Evolutionary conservation across 129 eudicot species (phyloP).

Genomic region (Artemisia argyi): DNA sequence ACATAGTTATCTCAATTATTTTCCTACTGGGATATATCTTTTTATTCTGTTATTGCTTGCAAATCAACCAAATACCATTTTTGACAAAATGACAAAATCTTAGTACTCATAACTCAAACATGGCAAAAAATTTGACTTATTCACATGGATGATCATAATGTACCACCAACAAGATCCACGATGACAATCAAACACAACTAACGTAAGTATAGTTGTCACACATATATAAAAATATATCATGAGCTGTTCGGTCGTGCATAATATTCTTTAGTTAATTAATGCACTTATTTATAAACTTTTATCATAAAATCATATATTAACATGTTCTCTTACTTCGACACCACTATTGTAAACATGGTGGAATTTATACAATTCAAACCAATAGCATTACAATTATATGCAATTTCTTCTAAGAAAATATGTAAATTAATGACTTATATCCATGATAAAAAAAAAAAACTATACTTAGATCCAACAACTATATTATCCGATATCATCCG

Average conservation of each 20-base stretch:
- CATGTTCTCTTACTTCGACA: neutral
- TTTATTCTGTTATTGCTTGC: neutral
- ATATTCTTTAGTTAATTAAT: too few relatives aligned
- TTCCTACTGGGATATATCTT: too few relatives aligned
- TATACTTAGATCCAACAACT: neutral
- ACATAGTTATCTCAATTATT: too few relatives aligned
- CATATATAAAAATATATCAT: neutral
- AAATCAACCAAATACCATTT: neutral
- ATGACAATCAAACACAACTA: constrained; percentile 4
- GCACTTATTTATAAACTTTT: too few relatives aligned
- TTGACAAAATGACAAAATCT: neutral
- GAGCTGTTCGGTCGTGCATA: too few relatives aligned
- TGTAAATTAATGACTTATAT: constrained; percentile 1
- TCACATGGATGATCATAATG: constrained; percentile 1
- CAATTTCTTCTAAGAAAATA: constrained; percentile 2
- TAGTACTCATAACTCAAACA: neutral
- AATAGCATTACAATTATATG: constrained; percentile 3
- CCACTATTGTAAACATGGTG: neutral
- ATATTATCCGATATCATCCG: too few relatives aligned
- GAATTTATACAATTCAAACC: constrained; percentile 13
- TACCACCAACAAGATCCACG: constrained; percentile 20
- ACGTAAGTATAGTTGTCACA: neutral
- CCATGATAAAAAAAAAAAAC: neutral
- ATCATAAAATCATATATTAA: too few relatives aligned
- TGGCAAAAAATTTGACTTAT: neutral